A percentile compares a stretch with the other conserved stretches of the same genome.
Conservation (phyloP, 805 yeast species). For the Candida loeiensis region DNA sequence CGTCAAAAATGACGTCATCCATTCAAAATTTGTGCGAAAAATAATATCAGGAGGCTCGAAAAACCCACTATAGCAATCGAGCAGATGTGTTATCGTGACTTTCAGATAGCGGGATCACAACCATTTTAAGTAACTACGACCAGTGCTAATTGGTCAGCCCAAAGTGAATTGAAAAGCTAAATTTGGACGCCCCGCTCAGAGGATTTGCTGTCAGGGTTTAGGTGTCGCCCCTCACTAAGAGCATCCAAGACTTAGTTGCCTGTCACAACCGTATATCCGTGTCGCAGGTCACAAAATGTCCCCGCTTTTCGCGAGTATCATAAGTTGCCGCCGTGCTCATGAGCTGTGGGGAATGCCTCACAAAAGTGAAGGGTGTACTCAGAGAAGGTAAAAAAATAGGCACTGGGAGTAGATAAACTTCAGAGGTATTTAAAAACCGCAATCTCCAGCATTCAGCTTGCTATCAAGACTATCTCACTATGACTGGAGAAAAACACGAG, state of each 20-base stretch:
- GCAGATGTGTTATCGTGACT: too few species aligned
- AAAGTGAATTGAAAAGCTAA: too few species aligned
- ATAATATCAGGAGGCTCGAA: not conserved
- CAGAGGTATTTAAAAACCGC: not conserved
- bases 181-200: too few species aligned
- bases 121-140: too few species aligned
- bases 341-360: slow-evolving; percentile 1
- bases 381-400: too few species aligned
- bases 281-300: not conserved
- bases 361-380: too few species aligned
- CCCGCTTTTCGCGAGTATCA: not conserved
- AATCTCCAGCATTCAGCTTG: not conserved
- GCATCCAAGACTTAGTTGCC: not conserved
- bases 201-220: too few species aligned
- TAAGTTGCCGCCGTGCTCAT: not conserved
- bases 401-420: too few species aligned
- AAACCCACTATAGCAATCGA: too few species aligned
- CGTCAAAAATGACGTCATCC: slow-evolving; percentile 1
- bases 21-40: not conserved
- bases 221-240: too few species aligned
- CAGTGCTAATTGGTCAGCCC: too few species aligned
- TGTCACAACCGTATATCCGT: not conserved
- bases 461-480: not conserved
- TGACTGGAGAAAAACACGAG: slow-evolving; percentile 1
- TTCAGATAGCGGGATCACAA: too few species aligned